Percentiles rank a stretch among this genome's conserved stretches.
Evolutionary conservation across 441 rosid species (phyloP).

Genomic region (Hura crepitans): DNA sequence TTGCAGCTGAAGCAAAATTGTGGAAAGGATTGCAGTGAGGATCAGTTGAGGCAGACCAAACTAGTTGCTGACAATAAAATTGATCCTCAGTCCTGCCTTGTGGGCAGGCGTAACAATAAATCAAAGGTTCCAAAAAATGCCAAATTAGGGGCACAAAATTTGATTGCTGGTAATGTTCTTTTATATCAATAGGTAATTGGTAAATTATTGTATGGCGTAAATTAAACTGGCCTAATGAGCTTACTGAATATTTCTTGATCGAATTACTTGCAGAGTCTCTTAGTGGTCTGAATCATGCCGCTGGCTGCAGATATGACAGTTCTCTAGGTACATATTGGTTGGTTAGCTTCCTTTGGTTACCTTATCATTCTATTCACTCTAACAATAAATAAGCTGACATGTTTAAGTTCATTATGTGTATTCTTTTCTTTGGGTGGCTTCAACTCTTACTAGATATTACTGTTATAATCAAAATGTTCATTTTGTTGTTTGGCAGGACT

Average conservation of each 20-base stretch:
- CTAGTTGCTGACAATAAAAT: constrained; percentile 25
- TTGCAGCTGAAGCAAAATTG: constrained; percentile 38
- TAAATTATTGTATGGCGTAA: background rate
- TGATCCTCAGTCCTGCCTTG: constrained; percentile 31
- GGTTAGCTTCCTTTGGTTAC: background rate
- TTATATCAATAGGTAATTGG: background rate
- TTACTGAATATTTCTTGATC: constrained; percentile 22
- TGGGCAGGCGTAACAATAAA: constrained; percentile 32
- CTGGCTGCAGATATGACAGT: constrained; percentile 67
- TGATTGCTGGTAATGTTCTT: constrained; percentile 37
- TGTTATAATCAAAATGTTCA: constrained; percentile 4
- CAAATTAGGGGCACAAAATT: constrained; percentile 27
- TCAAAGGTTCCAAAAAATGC: constrained; percentile 36
- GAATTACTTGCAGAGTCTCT: constrained; percentile 37
- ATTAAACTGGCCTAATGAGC: background rate
- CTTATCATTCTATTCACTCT: background rate
- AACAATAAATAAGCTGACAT: background rate
- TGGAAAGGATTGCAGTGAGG: constrained; percentile 29
- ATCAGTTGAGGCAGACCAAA: constrained; percentile 27
- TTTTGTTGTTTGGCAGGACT: constrained; percentile 44
- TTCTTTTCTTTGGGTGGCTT: constrained; percentile 14
- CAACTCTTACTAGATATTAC: background rate
- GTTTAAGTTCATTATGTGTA: background rate
- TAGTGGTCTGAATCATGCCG: constrained; percentile 37
- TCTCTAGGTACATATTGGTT: constrained; percentile 45